These are phyloP conservation scores for Epichloe hybrida DNA, from an alignment of 2,329 filamentous ascomycete species.

Conservation along the genomic window DNA sequence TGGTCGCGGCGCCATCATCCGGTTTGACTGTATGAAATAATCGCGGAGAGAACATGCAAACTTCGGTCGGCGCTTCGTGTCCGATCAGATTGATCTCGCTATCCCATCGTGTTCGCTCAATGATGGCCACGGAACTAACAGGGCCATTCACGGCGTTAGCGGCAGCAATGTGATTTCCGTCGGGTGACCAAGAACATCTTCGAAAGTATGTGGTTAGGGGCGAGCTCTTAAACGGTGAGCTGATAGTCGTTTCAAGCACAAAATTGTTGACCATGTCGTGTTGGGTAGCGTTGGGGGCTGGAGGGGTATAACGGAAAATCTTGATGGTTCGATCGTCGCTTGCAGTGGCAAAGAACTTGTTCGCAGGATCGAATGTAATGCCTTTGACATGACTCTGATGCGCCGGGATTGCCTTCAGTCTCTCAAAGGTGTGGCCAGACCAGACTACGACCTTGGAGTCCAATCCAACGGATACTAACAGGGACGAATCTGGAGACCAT, in stretches of 20 bases:
- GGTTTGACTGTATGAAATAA: conserved; percentile 68
- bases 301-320: conserved; percentile 88
- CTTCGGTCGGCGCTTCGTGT: conserved; percentile 92
- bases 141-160: conserved; percentile 96
- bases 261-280: conserved; percentile 98
- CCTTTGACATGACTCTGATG: conserved; percentile 98
- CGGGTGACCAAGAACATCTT: conserved; percentile 92
- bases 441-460: conserved; percentile 98
- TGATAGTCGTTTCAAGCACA: conserved; percentile 83
- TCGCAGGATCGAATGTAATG: conserved; percentile 94
- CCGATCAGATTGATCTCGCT: conserved; percentile 95
- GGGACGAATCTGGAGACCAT: conserved; percentile 92
- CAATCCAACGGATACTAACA: conserved; percentile 87
- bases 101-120: conserved; percentile 84
- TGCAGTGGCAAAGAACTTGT: conserved; percentile 97
- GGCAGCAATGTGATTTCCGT: conserved; percentile 92
- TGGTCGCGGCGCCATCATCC: conserved; percentile 33
- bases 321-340: conserved; percentile 96
- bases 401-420: conserved; percentile 81
- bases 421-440: conserved; percentile 97
- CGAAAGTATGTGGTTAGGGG: conserved; percentile 95
- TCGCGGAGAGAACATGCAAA: conserved; percentile 90
- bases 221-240: conserved; percentile 74
- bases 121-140: conserved; percentile 92
- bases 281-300: conserved; percentile 77